Evolutionary conservation across 768 basidiomycete genomes (phyloP).

Genomic region (Daedalea quercina): DNA sequence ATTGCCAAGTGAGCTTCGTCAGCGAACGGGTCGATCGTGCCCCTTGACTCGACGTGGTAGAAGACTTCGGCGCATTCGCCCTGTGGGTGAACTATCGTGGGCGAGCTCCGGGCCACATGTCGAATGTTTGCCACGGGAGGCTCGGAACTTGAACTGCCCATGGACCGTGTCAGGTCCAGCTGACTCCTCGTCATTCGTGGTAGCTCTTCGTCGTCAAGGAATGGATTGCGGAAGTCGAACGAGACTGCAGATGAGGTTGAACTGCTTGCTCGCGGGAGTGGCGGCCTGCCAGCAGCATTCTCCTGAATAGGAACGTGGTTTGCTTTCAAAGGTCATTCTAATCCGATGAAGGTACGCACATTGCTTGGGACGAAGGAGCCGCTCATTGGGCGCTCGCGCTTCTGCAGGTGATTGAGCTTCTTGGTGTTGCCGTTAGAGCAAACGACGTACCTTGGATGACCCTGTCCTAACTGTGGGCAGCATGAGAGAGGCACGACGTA

Average conservation of each 20-base stretch:
- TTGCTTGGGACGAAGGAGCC: background rate
- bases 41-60: background rate
- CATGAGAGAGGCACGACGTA: too few relatives aligned
- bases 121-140: background rate
- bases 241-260: slow-evolving; percentile 1
- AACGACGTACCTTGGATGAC: too few relatives aligned
- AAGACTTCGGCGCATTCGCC: slow-evolving; percentile 1
- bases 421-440: too few relatives aligned
- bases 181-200: slow-evolving; percentile 1
- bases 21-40: background rate
- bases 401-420: background rate
- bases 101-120: background rate
- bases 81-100: slow-evolving; percentile 2
- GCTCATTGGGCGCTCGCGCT: background rate
- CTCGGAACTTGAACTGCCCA: background rate
- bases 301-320: background rate
- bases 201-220: background rate
- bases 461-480: too few relatives aligned
- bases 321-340: background rate
- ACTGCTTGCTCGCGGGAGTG: background rate
- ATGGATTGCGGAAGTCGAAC: slow-evolving; percentile 3
- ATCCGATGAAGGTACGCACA: background rate
- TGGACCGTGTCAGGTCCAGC: background rate
- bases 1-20: too few relatives aligned
- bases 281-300: background rate